These are phyloP conservation scores for Tolypocladium capitatum DNA, from an alignment of 2,329 filamentous ascomycete species.

Conservation along the genomic window DNA sequence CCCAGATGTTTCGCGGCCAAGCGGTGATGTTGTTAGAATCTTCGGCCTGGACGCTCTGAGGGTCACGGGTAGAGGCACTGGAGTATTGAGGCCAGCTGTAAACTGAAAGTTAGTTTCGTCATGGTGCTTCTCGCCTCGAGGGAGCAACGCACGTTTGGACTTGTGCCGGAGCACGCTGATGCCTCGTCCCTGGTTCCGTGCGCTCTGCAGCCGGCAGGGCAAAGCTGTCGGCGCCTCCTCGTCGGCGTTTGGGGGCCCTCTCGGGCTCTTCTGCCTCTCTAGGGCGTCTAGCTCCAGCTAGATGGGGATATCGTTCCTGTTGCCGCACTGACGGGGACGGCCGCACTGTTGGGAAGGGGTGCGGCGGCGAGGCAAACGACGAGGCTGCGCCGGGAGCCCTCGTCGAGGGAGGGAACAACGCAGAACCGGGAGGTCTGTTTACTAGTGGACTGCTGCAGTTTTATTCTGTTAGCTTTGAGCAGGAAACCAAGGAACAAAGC, in stretches of 20 bases:
- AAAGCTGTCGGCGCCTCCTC: neutral
- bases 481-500: neutral
- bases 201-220: neutral
- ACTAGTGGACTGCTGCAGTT: neutral
- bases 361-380: neutral
- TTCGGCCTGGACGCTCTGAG: too few relatives aligned
- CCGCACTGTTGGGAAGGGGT: neutral
- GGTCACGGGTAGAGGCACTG: too few relatives aligned
- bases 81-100: too few relatives aligned
- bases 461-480: neutral
- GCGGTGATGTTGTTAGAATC: neutral
- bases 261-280: neutral
- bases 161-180: neutral
- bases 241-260: neutral
- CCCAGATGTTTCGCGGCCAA: neutral
- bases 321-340: neutral
- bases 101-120: neutral
- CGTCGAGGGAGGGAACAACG: neutral
- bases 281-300: neutral
- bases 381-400: neutral
- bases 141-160: neutral
- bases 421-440: neutral
- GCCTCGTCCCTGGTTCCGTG: too few relatives aligned
- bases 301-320: neutral
- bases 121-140: neutral